Evolutionary conservation across 352 stramenopile genomes (phyloP).

Genomic region (Lagenidium giganteum): DNA sequence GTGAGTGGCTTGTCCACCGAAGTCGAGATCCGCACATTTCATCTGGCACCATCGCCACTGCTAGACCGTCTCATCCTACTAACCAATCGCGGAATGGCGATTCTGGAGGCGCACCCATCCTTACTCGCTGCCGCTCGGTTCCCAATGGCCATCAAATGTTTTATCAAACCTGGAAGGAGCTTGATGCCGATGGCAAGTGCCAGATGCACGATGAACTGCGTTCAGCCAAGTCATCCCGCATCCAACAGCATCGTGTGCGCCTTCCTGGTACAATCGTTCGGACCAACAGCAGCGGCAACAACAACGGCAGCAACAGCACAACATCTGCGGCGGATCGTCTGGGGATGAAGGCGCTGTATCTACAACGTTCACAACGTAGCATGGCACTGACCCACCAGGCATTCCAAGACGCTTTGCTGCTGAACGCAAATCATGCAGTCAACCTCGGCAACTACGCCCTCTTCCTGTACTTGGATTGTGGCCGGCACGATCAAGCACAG

Average conservation of each 20-base stretch:
- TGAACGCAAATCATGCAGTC: conserved; percentile 20
- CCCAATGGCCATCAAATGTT: conserved; percentile 19
- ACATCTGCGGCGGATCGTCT: conserved; percentile 29
- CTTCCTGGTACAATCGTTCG: neutral
- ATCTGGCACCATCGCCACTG: neutral
- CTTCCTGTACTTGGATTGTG: conserved; percentile 23
- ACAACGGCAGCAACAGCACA: neutral
- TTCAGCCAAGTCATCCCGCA: conserved; percentile 21
- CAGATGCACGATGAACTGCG: conserved; percentile 27
- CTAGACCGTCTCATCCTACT: neutral
- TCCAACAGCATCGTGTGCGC: conserved; percentile 24
- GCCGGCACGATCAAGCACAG: conserved; percentile 15
- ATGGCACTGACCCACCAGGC: conserved; percentile 18
- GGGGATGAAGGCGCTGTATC: conserved; percentile 36
- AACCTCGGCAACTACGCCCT: conserved; percentile 37
- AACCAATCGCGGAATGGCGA: neutral
- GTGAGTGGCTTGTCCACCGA: too few relatives aligned
- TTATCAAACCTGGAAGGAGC: conserved; percentile 22
- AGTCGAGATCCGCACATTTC: too few relatives aligned
- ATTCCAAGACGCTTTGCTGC: conserved; percentile 26
- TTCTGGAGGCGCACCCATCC: conserved; percentile 7
- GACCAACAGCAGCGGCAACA: neutral
- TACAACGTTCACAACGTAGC: conserved; percentile 23
- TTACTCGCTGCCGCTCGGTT: conserved; percentile 29
- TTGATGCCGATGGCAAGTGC: conserved; percentile 15